Base-by-base conservation (phyloP, 139 green algal genomes). In the Mesotaenium endlicherianum region DNA sequence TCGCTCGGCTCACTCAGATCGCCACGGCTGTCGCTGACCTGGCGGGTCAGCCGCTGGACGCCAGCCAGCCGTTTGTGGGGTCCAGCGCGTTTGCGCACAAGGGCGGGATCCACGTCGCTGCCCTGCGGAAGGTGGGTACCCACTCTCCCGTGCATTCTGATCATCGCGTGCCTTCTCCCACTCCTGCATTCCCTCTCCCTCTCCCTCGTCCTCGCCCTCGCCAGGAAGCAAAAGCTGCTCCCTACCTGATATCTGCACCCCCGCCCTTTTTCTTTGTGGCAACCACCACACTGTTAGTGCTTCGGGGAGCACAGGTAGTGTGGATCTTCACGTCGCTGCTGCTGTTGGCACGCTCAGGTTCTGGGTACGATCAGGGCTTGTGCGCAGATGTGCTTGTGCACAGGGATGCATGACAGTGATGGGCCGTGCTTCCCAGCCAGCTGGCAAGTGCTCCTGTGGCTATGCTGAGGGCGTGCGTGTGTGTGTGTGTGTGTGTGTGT, bases 71-170 rank as follows among this genome's bases (percentile, higher is more conserved):
- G 1, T 91, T 86, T 86, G 79, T 91, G 42, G 87, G 87, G 1
- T 69, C 78, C 1, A 86, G 40, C 30, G 87, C 87, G 34, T 91
- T 91, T 20, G 87, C 87, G 2, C 87, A 91, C 80, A 91, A 91
- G 72, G 87, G 87, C n/a, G 87, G 87, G n/a, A 64, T 91, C 2
- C 87, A 91, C 67, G 87, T 91, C 36, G 86, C 87, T 30, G 87
- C 87, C 16, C 3, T 91, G 1, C 41, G 82, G 2, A 88, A 88
- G 80, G 80, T 86, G 41, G 0, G 70, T 36, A 26, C 26, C 30
- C 30, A 26, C 39, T 5, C 11, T 34, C 34, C 50, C 50, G 60
- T 30, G 41, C 3, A 76, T 57, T 76, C 68, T 34, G 20, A 41
- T 1, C 26, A 1, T 59, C 50, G 0, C 50, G 20, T 2, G 1